A percentile compares a stretch with the other conserved stretches of the same genome.
Conservation (phyloP, 1,284 basidiomycete species). For the Sanghuangporus baumii region DNA sequence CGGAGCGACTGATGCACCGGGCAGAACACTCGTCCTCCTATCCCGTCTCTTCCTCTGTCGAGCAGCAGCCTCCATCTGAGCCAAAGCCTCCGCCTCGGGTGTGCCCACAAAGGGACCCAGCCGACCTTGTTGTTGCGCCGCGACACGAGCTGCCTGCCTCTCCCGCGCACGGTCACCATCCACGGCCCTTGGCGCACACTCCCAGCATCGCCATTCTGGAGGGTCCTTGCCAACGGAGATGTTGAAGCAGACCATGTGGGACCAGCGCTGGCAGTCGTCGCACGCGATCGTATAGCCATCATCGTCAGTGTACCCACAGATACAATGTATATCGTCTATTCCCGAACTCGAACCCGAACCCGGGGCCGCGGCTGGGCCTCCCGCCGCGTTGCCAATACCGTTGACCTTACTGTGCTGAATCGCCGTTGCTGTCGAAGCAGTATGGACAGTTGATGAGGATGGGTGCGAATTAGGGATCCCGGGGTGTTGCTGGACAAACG, state of each 20-base stretch:
- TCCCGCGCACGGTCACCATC: constrained; percentile 23
- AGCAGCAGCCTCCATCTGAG: background rate
- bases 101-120: background rate
- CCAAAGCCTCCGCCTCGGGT: background rate
- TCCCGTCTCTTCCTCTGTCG: constrained; percentile 40
- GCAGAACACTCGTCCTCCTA: constrained; percentile 35
- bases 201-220: constrained; percentile 67
- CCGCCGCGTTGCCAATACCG: background rate
- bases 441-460: constrained; percentile 18
- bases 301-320: constrained; percentile 71
- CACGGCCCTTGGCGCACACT: constrained; percentile 44
- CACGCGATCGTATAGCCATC: constrained; percentile 93
- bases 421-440: constrained; percentile 19
- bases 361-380: background rate
- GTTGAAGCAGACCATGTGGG: constrained; percentile 84
- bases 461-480: constrained; percentile 18
- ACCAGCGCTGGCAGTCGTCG: constrained; percentile 86
- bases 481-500: background rate
- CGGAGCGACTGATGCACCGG: constrained; percentile 29
- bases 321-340: constrained; percentile 56
- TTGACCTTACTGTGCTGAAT: background rate
- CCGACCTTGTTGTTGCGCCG: constrained; percentile 37
- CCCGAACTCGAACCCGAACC: constrained; percentile 27
- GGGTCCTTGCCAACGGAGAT: constrained; percentile 61
- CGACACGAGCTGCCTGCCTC: constrained; percentile 32